Evolutionary conservation across 2,329 filamentous ascomycete species (phyloP).

Genomic region (Trichophyton benhamiae): DNA sequence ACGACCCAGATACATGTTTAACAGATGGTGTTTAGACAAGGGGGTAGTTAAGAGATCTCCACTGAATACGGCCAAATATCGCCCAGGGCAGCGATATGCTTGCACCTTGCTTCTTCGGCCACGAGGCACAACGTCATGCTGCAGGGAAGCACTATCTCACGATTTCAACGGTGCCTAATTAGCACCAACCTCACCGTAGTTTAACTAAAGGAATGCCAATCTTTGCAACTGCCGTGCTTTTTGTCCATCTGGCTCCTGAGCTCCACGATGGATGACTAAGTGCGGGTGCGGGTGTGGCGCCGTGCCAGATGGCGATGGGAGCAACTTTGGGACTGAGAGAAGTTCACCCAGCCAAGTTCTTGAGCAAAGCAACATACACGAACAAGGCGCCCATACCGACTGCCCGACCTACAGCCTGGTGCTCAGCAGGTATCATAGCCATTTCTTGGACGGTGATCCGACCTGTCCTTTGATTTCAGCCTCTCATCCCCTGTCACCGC

Average conservation of each 20-base stretch:
- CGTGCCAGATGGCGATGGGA: too few relatives aligned
- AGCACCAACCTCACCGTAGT: neutral
- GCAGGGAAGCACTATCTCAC: neutral
- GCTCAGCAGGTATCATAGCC: too few relatives aligned
- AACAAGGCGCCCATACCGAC: too few relatives aligned
- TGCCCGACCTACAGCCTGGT: too few relatives aligned
- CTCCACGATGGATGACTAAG: too few relatives aligned
- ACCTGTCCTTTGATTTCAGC: neutral
- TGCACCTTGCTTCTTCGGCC: neutral
- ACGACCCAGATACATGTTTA: neutral
- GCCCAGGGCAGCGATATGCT: neutral
- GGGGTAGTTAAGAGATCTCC: neutral
- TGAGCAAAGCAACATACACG: too few relatives aligned
- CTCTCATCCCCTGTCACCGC: neutral
- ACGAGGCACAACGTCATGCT: neutral
- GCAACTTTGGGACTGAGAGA: too few relatives aligned
- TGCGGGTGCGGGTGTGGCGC: too few relatives aligned
- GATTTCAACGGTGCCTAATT: too few relatives aligned
- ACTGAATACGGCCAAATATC: neutral
- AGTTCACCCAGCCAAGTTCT: too few relatives aligned
- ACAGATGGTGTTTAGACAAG: neutral
- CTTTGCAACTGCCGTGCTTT: neutral
- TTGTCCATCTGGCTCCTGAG: too few relatives aligned
- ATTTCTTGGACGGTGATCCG: neutral
- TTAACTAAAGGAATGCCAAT: neutral